A percentile compares a stretch with the other conserved stretches of the same genome.
Conservation (phyloP, 2,329 filamentous ascomycete genomes). For the Talaromyces rugulosus region DNA sequence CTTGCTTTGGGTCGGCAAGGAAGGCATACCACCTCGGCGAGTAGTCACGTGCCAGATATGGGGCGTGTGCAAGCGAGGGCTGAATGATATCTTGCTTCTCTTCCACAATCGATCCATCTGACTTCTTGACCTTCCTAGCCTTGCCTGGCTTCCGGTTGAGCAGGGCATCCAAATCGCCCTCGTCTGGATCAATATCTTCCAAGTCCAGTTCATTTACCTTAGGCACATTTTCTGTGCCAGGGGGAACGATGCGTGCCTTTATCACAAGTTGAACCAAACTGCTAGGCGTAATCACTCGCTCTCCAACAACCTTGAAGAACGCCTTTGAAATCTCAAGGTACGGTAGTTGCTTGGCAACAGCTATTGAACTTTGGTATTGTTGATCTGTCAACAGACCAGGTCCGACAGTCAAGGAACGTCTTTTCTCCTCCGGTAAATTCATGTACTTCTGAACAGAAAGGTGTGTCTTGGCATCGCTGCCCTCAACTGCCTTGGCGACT, state of each 20-base stretch:
- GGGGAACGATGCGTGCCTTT: slow-evolving; percentile 90
- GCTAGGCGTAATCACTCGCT: slow-evolving; percentile 85
- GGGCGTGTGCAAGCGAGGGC: slow-evolving; percentile 83
- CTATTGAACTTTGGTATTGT: slow-evolving; percentile 71
- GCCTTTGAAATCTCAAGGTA: slow-evolving; percentile 80
- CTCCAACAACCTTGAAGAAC: slow-evolving; percentile 97
- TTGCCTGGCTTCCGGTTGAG: slow-evolving; percentile 64
- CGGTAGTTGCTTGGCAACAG: slow-evolving; percentile 78
- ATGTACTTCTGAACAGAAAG: slow-evolving; percentile 83
- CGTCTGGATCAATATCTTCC: slow-evolving; percentile 85
- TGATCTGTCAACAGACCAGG: slow-evolving; percentile 65
- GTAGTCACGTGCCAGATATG: slow-evolving; percentile 84
- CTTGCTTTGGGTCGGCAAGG: slow-evolving; percentile 87
- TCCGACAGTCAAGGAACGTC: slow-evolving; percentile 67
- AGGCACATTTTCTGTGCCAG: slow-evolving; percentile 65
- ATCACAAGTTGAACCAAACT: slow-evolving; percentile 91
- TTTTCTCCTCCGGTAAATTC: slow-evolving; percentile 70
- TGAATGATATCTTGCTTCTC: slow-evolving; percentile 62
- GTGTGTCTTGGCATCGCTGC: slow-evolving; percentile 66
- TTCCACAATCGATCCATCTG: slow-evolving; percentile 47
- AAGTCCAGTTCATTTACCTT: slow-evolving; percentile 73
- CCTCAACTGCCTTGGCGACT: slow-evolving; percentile 43
- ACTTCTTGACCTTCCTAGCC: slow-evolving; percentile 62
- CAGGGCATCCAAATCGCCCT: slow-evolving; percentile 84
- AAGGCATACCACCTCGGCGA: slow-evolving; percentile 92